These are phyloP conservation scores for Apiotrichum laibachii DNA, from an alignment of 1,284 basidiomycete genomes.

Conservation along the genomic window DNA sequence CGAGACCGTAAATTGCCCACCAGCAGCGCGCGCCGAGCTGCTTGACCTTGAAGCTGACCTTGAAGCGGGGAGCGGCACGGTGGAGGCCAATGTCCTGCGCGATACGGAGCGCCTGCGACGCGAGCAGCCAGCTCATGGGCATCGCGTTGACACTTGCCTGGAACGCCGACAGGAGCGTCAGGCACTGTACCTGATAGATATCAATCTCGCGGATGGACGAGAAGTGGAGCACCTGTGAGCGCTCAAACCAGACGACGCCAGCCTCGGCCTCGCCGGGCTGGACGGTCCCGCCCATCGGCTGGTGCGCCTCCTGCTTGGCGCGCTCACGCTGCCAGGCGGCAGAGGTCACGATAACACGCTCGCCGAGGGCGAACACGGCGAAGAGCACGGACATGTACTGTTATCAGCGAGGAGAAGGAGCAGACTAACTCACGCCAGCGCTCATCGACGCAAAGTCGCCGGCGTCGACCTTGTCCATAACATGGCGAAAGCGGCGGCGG, in stretches of 20 bases:
- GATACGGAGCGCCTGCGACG: conserved; percentile 79
- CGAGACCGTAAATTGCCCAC: conserved; percentile 85
- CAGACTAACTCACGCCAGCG: conserved; percentile 15
- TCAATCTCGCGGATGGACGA: conserved; percentile 77
- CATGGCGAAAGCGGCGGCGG: conserved; percentile 62
- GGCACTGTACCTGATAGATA: conserved; percentile 78
- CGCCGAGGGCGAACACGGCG: conserved; percentile 75
- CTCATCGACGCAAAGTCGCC: conserved; percentile 21
- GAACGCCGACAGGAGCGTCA: conserved; percentile 81
- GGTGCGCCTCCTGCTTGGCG: conserved; percentile 56
- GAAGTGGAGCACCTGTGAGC: conserved; percentile 77
- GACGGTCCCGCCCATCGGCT: conserved; percentile 31
- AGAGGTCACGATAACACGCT: conserved; percentile 56
- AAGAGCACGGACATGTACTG: conserved; percentile 84
- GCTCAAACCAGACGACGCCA: conserved; percentile 46
- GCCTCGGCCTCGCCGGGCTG: conserved; percentile 46
- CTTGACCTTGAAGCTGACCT: conserved; percentile 70
- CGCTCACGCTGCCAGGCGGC: conserved; percentile 59
- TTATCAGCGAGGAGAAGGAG: conserved; percentile 50
- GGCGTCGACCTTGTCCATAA: conserved; percentile 62
- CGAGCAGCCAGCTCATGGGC: conserved; percentile 83
- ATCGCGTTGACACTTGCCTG: conserved; percentile 84
- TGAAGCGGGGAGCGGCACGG: conserved; percentile 72
- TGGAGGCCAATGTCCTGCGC: conserved; percentile 86
- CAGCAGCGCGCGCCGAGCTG: conserved; percentile 82